Percentiles rank a stretch among this genome's conserved stretches.
phyloP scores from a whole-genome alignment of 2,329 filamentous ascomycete genomes.

The Metarhizium humberi region DNA sequence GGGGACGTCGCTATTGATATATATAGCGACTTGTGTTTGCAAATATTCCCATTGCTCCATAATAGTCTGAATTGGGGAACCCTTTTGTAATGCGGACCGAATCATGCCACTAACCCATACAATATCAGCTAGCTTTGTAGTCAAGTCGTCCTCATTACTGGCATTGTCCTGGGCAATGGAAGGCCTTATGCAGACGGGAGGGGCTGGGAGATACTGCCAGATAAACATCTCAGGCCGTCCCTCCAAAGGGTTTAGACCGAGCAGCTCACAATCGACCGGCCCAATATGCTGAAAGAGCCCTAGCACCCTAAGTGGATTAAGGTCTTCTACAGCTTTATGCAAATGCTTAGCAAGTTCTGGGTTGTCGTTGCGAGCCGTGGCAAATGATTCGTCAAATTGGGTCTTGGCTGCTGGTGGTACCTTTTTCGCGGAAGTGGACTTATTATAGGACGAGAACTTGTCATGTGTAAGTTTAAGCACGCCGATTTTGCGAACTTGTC shows the following conservation, averaged over 20 bases:
- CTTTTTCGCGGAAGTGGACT: constrained; percentile 79
- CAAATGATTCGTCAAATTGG: constrained; percentile 76
- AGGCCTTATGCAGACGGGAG: constrained; percentile 84
- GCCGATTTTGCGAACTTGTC: constrained; percentile 81
- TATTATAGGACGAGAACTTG: constrained; percentile 80
- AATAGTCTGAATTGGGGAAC: constrained; percentile 74
- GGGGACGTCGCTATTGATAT: constrained; percentile 92
- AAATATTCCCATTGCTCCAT: constrained; percentile 98
- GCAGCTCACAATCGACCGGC: constrained; percentile 75
- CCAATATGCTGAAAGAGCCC: constrained; percentile 86
- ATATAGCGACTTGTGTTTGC: constrained; percentile 89
- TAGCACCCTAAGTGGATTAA: constrained; percentile 79
- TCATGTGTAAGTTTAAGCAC: constrained; percentile 89
- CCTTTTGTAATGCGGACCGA: constrained; percentile 69
- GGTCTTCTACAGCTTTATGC: constrained; percentile 84
- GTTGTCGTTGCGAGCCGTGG: constrained; percentile 65
- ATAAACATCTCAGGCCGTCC: constrained; percentile 92
- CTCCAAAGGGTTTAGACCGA: constrained; percentile 81
- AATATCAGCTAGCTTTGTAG: constrained; percentile 89
- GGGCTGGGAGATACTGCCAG: constrained; percentile 91
- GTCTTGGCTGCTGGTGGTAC: constrained; percentile 70
- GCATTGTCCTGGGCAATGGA: constrained; percentile 87
- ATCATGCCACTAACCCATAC: constrained; percentile 85
- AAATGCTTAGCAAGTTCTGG: constrained; percentile 81
- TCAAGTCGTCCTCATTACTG: constrained; percentile 92